Base-by-base conservation (phyloP, 768 basidiomycete genomes). In the Pleurotus cornucopiae region DNA sequence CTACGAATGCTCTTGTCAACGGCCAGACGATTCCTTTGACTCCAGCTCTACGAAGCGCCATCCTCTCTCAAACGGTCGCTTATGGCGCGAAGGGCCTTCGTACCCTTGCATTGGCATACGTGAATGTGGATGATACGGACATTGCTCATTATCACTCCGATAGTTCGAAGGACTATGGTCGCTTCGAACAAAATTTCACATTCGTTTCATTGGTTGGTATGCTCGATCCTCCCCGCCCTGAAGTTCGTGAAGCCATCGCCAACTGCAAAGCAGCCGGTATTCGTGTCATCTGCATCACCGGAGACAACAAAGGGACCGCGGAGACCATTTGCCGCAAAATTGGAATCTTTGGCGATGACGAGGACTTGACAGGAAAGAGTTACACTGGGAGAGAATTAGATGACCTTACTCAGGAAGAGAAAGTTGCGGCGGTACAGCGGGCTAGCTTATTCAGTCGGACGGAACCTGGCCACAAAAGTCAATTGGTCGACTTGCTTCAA, bases 181-280 rank as follows among this genome's bases (percentile, higher is more conserved):
- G 86, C 34, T 99, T 99, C 66, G 96, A 99, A 71, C 86, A 85
- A 66, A 79, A 94, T 63, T 80, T 99, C 56, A 91, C 89, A 4
- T 98, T 99, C 69, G 94, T 96, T 56, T 95, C 94, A 12, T 77
- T 99, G 46, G 93, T 96, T 57, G 96, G 92, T 56, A 99, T 99
- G 97, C 82, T 96, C 43, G 96, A 99, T 66, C 96, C 96, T 18
- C 96, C 96, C 4, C 89, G 96, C 25, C 95, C 96, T 3, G 96
- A 98, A 72, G 97, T 94, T 40, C 80, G 81, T 30, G 77, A 70
- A 37, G 95, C 97, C 9, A 84, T 99, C 25, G 89, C 87, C 34
- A 93, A 91, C 68, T 98, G 95, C 75, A 85, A 77, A 62, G 87
- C 90, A 13, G 96, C 95, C 6, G 96, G 96, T 13, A 96, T 99